Evolutionary conservation across 2,329 filamentous ascomycete species (phyloP), one percentile per base, ranked within the genome.

Genomic region (Penicillium sp.): DNA sequence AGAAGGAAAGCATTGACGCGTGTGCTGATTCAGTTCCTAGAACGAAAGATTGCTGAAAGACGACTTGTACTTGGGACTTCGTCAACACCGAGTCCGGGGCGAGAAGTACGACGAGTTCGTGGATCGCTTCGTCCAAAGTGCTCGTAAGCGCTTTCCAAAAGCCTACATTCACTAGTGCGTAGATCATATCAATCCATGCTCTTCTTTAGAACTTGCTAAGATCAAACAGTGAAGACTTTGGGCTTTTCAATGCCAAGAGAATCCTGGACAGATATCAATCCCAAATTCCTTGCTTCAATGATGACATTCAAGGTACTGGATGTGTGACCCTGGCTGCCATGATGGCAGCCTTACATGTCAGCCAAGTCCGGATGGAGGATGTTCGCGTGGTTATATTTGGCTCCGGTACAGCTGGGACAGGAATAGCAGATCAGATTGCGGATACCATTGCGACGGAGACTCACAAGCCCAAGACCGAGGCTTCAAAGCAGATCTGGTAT

Each of bases 281-380:
- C 0, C 68, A 88, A 48, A 87, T 93, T 7, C 81, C 91, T 0
- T 95, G 90, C 71, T 96, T 96, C 79, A 96, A 96, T 66, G 92
- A 96, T 55, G 91, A 96, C 69, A 86, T 96, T 0, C 91, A 96
- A 71, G 92, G 91, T 1, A 96, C 92, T 0, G 92, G 91, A 0
- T 93, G 89, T 56, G 90, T 96, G 1, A 93, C 92, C 0, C 81
- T 96, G 0, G 91, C 91, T 0, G 91, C 89, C 1, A 87, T 96
- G 59, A 85, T 90, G 77, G 85, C 90, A 0, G 91, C 84, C 0
- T 77, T 92, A 7, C 84, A 89, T 56, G 85, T 93, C 7, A 85
- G 81, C 57, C 80, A 85, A 2, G 75, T 87, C 51, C 84, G 87
- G 50, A 77, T 95, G 40, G 74, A 78, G 8, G 89, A 95, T 55